Evolutionary conservation across 2,329 filamentous ascomycete genomes (phyloP), one percentile per base, ranked within the genome.

Genomic region (Neophaeococcomyces aloes): DNA sequence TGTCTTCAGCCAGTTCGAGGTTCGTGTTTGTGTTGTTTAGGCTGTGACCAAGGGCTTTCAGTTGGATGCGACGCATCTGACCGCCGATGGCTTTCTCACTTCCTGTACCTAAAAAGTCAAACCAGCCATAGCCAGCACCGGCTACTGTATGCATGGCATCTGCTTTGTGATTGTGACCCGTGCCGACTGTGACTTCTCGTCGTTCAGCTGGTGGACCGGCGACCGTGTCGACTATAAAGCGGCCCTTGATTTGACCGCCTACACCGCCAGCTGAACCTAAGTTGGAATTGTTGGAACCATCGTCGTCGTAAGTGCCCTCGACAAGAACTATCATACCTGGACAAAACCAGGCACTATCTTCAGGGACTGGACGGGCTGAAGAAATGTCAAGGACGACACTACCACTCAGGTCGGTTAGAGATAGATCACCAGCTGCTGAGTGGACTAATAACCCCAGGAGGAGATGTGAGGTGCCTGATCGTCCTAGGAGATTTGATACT

Each of bases 281-380:
- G 0, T 77, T 79, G 15, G 79, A 80, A 29, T 62, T 66, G 15
- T 77, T 79, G 49, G 80, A 75, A 48, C 87, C 86, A 55, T 94
- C 87, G 61, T 96, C 91, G 60, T 94, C 87, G 58, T 98, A 98
- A n/a, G 89, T 79, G 5, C 91, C 91, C 56, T 98, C 91, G 0
- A 95, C 78, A 0, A 98, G 73, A 3, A 96, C 84, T 37, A 98
- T 84, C 87, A 96, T 96, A 2, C 93, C 93, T 0, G 91, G 88
- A 4, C 82, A 79, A 58, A 95, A 95, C 83, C 87, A 98, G 3
- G 85, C 82, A 18, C 85, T 86, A 57, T 89, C 81, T 48, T 86
- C 80, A 0, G 88, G 88, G 44, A 95, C 81, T 11, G 83, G 78
- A 17, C 80, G 78, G 0, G 89, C 86, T 57, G 89, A 83, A 15